Base-by-base conservation (phyloP, 1,284 basidiomycete species). In the Irpex sp. region DNA sequence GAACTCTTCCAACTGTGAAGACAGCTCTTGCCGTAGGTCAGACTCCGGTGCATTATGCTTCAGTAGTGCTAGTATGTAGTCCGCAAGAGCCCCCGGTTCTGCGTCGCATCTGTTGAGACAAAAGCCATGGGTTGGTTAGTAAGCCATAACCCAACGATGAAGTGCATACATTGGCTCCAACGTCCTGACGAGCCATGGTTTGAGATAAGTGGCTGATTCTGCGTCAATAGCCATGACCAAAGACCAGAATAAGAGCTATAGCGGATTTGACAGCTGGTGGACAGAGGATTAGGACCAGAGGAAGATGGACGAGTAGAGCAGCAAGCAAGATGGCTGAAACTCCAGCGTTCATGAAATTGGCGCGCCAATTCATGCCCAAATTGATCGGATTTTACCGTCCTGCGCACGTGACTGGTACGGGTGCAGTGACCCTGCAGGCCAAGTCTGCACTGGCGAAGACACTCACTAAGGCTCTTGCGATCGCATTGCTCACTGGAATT, bases 51-150 rank as follows among this genome's bases (percentile, higher is more conserved):
- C 88, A 76, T 94, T 93, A 75, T 97, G 94, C 73, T 95, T 95
- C 62, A 98, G 80, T 59, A 98, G 80, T n/a, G 96, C 96, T 57
- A 97, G 85, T 68, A 98, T 91, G 74, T 98, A 98, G 74, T 98
- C 95, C 11, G 94, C 90, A 58, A 98, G 86, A 19, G 96, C 94
- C 36, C 90, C 89, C 31, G 96, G 95, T 74, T 98, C 96, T 60
- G 96, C 96, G 75, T 98, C 96, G 74, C 94, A 97, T 81, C 95
- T 97, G 71, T 31, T 61, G 62, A 69, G 59, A 59, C 59, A 13
- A 55, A 11, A 26, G 26, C 26, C 26, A 26, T 26, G 26, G 26
- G 26, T 26, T 55, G 26, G 61, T 61, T 57, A 66, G 59, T 21
- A 65, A 26, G 17, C 58, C 64, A 39, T 61, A 62, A 56, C 47